Base-by-base conservation (phyloP, 2,329 filamentous ascomycete species). In the Aspergillus ruber region DNA sequence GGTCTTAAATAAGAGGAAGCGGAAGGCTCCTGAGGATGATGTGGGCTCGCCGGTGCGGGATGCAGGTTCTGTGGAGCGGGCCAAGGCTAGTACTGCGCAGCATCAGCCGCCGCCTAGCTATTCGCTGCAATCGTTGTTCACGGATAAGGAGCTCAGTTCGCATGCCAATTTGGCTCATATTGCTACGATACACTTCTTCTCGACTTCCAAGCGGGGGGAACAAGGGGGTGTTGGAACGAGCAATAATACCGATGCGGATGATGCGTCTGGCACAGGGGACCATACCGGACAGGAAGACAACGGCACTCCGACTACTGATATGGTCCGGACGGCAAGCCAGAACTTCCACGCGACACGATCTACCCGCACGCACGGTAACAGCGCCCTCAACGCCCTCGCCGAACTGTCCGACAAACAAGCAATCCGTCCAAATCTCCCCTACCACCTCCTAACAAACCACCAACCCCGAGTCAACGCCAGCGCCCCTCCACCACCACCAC, bases 41-140 rank as follows among this genome's bases (percentile, higher is more conserved):
- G 68, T 74, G 50, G 80, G 78, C 45, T 83, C 80, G 4, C 80
- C 81, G 4, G 75, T 72, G 29, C 75, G 78, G 27, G 74, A 67
- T 64, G 68, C 52, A 51, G 76, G 63, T 56, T 78, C 63, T 45
- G 72, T 64, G 64, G 79, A 67, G 66, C 79, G 80, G 54, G 73
- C 74, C 45, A 78, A 78, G 60, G 69, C 74, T 9, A 74, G 74
- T 55, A 62, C 76, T 42, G 74, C 77, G 43, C 70, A 76, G 41
- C 80, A 84, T 53, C 78, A 79, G 55, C 75, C 79, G 52, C 76
- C 79, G 6, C 72, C 80, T 1, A 71, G 76, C 4, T 83, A 82
- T 65, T 82, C 79, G 6, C 75, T 85, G 48, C 76, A 83, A 47
- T 75, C 77, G n/a, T 71, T 85, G 13, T 85, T 85, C 60, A 84